Evolutionary conservation across 345 rosid genomes (phyloP).

Genomic region (Aquilaria sinensis): DNA sequence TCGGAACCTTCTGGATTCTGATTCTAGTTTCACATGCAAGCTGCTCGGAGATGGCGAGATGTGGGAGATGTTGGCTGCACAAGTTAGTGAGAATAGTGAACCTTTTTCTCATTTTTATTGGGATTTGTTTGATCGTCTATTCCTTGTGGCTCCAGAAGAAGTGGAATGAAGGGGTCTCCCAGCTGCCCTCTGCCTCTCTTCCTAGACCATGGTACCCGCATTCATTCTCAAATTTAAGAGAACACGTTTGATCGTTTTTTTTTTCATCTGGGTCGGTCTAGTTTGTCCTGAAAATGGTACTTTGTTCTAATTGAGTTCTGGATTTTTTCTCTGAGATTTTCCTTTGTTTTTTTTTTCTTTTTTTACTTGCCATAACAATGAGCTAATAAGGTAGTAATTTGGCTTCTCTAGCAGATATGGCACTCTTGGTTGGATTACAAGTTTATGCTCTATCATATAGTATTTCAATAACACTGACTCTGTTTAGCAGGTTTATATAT

Average conservation of each 20-base stretch:
- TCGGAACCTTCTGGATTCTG: too few species aligned
- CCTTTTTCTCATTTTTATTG: slow-evolving; percentile 24
- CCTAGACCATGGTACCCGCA: slow-evolving; percentile 42
- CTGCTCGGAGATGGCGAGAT: slow-evolving; percentile 22
- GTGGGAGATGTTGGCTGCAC: slow-evolving; percentile 37
- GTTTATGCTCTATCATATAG: not conserved
- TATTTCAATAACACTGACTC: not conserved
- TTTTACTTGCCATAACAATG: too few species aligned
- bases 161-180: slow-evolving; percentile 29
- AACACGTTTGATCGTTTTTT: not conserved
- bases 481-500: slow-evolving; percentile 47
- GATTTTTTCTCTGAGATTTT: too few species aligned
- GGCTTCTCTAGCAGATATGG: too few species aligned
- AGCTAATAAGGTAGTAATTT: too few species aligned
- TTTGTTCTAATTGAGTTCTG: too few species aligned
- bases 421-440: not conserved
- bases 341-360: too few species aligned
- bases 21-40: too few species aligned
- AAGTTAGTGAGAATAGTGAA: slow-evolving; percentile 23
- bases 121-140: slow-evolving; percentile 35
- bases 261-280: not conserved
- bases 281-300: too few species aligned
- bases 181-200: slow-evolving; percentile 15
- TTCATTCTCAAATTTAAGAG: not conserved
- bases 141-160: slow-evolving; percentile 49